Evolutionary conservation across 1,139 yeast species (phyloP), one percentile per base, ranked within the genome.

Genomic region (Diutina catenulata): DNA sequence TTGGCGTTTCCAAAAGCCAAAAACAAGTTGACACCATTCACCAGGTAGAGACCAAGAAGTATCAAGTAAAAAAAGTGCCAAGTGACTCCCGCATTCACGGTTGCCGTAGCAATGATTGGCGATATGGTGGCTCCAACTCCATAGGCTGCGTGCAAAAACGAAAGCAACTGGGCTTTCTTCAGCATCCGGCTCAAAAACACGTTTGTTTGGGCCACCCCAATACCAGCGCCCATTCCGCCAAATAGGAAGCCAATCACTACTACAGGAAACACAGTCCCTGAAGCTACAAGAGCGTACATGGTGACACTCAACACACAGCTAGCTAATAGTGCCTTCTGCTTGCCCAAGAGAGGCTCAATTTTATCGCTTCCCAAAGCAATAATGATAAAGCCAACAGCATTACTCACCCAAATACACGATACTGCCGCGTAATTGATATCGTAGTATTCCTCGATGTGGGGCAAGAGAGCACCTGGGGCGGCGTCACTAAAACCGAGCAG

Each of bases 51-150:
- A 0, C 65, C 74, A 23, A 75, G 49, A 32, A 75, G 50, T 3
- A 76, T 61, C 18, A 67, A 52, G 48, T 75, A 78, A 51, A 65
- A 71, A 40, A 51, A 63, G 50, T 73, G 62, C 86, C 86, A 78
- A 36, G 45, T 47, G 7, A 68, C 50, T 3, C 42, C 43, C 2
- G 76, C 78, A 31, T 64, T 59, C 8, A 69, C 62, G 62, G 76
- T 63, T 8, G 69, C 57, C 0, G 82, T 76, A 5, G 75, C 77
- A 10, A 74, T 53, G 20, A 77, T 52, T 1, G 86, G 86, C 3
- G 79, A 63, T 1, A 74, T 44, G 4, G 76, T 70, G 2, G 81
- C 84, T 2, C 86, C 86, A 1, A 70, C 42, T 1, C 86, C 84
- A 49, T 78, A 78, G 13, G 60, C 52, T 0, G 79, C 83, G 53